These are phyloP conservation scores for Hanseniaspora meyeri DNA, from an alignment of 805 yeast genomes.

Conservation along the genomic window DNA sequence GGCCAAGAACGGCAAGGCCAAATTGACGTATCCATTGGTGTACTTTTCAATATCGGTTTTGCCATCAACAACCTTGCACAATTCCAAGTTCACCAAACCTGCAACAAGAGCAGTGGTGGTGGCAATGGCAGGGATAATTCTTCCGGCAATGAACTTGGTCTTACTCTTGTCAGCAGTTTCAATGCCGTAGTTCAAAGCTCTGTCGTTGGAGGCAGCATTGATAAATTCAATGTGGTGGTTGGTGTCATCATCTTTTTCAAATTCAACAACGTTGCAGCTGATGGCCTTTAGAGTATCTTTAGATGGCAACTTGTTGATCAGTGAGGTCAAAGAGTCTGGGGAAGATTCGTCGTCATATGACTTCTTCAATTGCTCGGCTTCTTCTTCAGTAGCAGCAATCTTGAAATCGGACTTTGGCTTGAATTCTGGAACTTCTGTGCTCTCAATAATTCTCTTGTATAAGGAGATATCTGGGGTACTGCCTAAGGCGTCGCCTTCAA, in stretches of 20 bases:
- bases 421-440: constrained; percentile 48
- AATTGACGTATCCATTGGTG: constrained; percentile 82
- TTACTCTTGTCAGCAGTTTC: constrained; percentile 79
- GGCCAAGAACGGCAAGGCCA: constrained; percentile 92
- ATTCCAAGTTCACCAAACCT: constrained; percentile 83
- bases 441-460: constrained; percentile 44
- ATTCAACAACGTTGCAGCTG: constrained; percentile 77
- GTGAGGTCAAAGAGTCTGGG: constrained; percentile 48
- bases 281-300: constrained; percentile 83
- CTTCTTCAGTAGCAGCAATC: constrained; percentile 76
- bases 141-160: constrained; percentile 95
- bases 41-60: constrained; percentile 67
- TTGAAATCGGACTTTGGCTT: constrained; percentile 60
- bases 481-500: constrained; percentile 51
- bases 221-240: constrained; percentile 95
- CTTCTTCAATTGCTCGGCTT: constrained; percentile 62
- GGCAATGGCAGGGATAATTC: constrained; percentile 97
- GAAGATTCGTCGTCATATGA: constrained; percentile 37
- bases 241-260: constrained; percentile 95
- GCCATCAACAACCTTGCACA: constrained; percentile 75
- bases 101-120: constrained; percentile 97
- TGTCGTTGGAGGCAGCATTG: constrained; percentile 87
- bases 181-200: constrained; percentile 83
- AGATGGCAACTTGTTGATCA: constrained; percentile 73
- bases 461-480: constrained; percentile 36